Conservation (phyloP, 1,284 basidiomycete genomes). For the Moesziomyces sp. region DNA sequence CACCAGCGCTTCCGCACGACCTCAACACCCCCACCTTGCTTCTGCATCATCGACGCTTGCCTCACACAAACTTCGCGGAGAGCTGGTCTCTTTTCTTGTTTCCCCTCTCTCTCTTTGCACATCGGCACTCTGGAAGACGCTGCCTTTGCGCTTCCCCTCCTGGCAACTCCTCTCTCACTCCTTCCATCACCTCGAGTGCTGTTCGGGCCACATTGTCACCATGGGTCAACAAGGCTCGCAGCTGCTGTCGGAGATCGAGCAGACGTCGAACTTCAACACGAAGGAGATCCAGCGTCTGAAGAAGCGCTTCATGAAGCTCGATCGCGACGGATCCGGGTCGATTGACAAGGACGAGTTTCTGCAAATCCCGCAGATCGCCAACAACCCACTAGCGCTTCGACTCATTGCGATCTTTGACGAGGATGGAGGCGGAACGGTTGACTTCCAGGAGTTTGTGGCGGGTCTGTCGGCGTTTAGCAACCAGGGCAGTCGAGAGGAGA, state of each 20-base stretch:
- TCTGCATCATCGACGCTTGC: background rate
- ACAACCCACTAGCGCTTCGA: slow-evolving; percentile 92
- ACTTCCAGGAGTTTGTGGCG: slow-evolving; percentile 98
- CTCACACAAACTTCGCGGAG: background rate
- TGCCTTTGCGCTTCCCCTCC: no score
- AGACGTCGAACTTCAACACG: slow-evolving; percentile 78
- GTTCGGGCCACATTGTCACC: slow-evolving; percentile 1
- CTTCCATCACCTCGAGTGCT: background rate
- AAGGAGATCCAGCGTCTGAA: slow-evolving; percentile 78
- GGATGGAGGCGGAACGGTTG: slow-evolving; percentile 96
- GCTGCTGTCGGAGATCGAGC: slow-evolving; percentile 93
- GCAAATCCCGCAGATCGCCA: slow-evolving; percentile 98
- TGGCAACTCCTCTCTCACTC: no score
- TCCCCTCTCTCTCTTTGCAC: background rate
- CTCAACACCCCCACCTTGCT: background rate
- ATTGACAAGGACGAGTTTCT: slow-evolving; percentile 99
- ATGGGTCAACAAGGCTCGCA: slow-evolving; percentile 78
- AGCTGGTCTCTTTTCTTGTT: slow-evolving; percentile 10
- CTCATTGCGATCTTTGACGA: slow-evolving; percentile 99
- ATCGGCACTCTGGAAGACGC: no score
- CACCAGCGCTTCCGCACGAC: background rate
- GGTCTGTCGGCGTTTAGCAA: slow-evolving; percentile 97
- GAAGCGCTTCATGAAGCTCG: slow-evolving; percentile 99
- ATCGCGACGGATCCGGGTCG: slow-evolving; percentile 95
- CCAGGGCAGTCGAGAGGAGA: slow-evolving; percentile 94